These are phyloP conservation scores for Gelatoporia subvermispora DNA, from an alignment of 768 basidiomycete species.

Conservation along the genomic window DNA sequence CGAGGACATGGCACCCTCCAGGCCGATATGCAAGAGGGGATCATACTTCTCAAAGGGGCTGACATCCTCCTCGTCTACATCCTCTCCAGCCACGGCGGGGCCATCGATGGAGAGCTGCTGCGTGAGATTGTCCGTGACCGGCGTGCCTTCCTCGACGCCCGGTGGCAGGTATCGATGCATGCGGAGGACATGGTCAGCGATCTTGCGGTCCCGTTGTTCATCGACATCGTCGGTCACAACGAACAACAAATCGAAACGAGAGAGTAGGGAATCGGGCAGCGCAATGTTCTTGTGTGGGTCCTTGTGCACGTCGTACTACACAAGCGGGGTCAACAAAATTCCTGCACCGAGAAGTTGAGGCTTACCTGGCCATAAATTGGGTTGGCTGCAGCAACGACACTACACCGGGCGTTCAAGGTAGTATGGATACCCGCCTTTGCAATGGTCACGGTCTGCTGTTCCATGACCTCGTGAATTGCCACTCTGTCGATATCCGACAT, in stretches of 20 bases:
- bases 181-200: conserved; percentile 95
- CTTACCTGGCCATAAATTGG: conserved; percentile 95
- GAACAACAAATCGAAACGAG: conserved; percentile 97
- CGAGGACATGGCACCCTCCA: conserved; percentile 40
- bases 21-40: conserved; percentile 86
- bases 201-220: conserved; percentile 86
- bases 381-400: conserved; percentile 96
- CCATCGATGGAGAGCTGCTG: conserved; percentile 89
- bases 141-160: conserved; percentile 94
- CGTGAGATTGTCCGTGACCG: conserved; percentile 78
- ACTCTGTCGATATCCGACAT: conserved; percentile 99
- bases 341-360: not conserved
- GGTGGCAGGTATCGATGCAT: conserved; percentile 97
- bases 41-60: conserved; percentile 96
- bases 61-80: conserved; percentile 54
- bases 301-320: conserved; percentile 98
- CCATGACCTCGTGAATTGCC: conserved; percentile 99
- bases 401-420: conserved; percentile 94
- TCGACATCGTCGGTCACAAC: conserved; percentile 98
- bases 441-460: conserved; percentile 98
- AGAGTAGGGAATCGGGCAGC: conserved; percentile 93
- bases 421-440: conserved; percentile 99
- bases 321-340: not conserved
- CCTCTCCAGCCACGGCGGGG: conserved; percentile 43
- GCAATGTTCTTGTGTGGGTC: conserved; percentile 99